Evolutionary conservation across 306 rosid species (phyloP).

Genomic region (Prunus dulcis): DNA sequence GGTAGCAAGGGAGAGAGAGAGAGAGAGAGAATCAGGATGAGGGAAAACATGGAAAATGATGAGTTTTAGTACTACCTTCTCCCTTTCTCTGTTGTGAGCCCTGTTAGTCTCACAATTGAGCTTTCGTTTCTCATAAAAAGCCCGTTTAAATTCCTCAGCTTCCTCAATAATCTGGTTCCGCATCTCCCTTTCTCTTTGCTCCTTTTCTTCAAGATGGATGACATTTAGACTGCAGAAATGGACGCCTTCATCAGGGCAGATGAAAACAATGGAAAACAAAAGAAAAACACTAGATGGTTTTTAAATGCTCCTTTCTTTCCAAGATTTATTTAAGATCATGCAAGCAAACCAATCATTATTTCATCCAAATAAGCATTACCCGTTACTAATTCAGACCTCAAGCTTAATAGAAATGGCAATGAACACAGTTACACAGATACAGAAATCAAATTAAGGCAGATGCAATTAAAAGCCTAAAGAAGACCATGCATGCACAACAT

Average conservation of each 20-base stretch:
- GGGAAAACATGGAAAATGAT: background rate
- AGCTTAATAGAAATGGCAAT: background rate
- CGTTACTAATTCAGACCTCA: background rate
- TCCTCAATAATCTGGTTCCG: slow-evolving; percentile 76
- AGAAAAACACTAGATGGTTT: background rate
- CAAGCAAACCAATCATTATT: background rate
- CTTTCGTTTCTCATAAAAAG: slow-evolving; percentile 78
- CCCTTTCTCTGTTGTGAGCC: slow-evolving; percentile 72
- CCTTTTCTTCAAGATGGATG: slow-evolving; percentile 82
- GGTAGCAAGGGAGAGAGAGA: background rate
- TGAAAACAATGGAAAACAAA: background rate
- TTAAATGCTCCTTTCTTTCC: background rate
- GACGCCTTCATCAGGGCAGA: background rate
- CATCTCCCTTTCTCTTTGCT: slow-evolving; percentile 78
- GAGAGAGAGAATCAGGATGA: background rate
- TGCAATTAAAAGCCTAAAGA: background rate
- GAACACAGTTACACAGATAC: background rate
- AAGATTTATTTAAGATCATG: background rate
- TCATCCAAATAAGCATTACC: background rate
- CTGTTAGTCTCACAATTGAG: slow-evolving; percentile 67
- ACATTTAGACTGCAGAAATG: slow-evolving; percentile 57
- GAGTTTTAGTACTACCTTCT: slow-evolving; percentile 46
- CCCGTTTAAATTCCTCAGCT: slow-evolving; percentile 75
- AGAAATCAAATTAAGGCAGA: background rate
- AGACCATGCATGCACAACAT: background rate